Base-by-base conservation (phyloP, 1,284 basidiomycete genomes). In the Heterobasidion occidentale region DNA sequence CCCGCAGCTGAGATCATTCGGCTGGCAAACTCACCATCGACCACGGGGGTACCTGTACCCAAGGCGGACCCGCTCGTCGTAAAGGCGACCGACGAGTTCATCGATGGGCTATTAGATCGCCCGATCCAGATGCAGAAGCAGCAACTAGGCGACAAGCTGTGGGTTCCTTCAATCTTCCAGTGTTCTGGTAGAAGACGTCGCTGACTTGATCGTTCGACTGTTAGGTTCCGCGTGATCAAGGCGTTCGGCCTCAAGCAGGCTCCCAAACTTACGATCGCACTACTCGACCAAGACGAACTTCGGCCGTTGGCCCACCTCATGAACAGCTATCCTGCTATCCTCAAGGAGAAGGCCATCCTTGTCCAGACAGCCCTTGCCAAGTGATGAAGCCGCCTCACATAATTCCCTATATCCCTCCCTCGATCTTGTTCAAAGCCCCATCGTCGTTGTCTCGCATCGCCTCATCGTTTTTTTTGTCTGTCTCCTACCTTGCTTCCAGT, bases 281-380 rank as follows among this genome's bases (percentile, higher is more conserved):
- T 95, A 9, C 74, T 95, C 56, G 91, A 94, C 63, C 79, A 86
- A 62, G 92, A 94, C 58, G 92, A 95, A 64, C 76, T 95, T 27
- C 80, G 89, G 36, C 75, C 90, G 1, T 77, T 94, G 45, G 88
- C 90, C 9, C 89, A 93, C 66, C 76, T 95, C 54, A 90, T 92
- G 88, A 90, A 92, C 68, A 88, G 87, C 66, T 94, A 92, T 67
- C 88, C 91, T 7, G 74, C 81, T 2, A 79, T 92, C 2, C 74
- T 94, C 59, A 90, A 86, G 71, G 89, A 91, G 68, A 92, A 91
- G 70, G 85, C 38, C 5, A 11, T 42, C 7, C 5, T 42, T n/a
- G 38, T 42, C 6, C 38, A 42, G 38, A 7, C 38, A n/a, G 11
- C 38, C n/a, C 11, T 42, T n/a, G 38, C 12, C 38, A 42, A 42